These are phyloP conservation scores for Monilinia laxa DNA, from an alignment of 2,329 filamentous ascomycete genomes.

Conservation along the genomic window DNA sequence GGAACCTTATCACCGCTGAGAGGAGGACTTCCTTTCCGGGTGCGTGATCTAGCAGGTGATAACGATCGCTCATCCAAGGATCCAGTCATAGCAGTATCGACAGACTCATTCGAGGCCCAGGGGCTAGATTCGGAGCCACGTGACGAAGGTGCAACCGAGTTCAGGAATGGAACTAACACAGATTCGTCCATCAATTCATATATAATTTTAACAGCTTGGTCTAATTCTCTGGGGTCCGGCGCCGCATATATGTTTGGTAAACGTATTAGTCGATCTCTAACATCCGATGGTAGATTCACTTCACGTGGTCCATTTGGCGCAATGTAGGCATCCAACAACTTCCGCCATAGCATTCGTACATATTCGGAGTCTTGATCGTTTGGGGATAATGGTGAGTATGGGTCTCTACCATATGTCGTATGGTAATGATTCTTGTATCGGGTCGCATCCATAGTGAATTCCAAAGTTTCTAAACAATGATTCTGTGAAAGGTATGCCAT, in stretches of 20 bases:
- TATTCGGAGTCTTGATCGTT: constrained; percentile 47
- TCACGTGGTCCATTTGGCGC: constrained; percentile 79
- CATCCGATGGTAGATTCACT: constrained; percentile 83
- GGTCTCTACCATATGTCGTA: constrained; percentile 44
- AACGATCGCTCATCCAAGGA: constrained; percentile 37
- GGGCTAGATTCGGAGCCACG: constrained; percentile 35
- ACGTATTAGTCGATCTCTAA: constrained; percentile 76
- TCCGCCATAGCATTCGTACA: constrained; percentile 79
- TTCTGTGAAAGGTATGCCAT: constrained; percentile 97
- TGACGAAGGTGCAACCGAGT: constrained; percentile 44
- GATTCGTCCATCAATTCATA: constrained; percentile 98
- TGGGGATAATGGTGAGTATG: constrained; percentile 43
- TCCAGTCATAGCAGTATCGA: constrained; percentile 35
- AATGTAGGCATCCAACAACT: constrained; percentile 87
- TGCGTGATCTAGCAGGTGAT: constrained; percentile 33
- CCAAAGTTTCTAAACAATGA: constrained; percentile 92
- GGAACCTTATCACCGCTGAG: constrained; percentile 30
- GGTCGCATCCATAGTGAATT: constrained; percentile 93
- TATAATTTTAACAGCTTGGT: constrained; percentile 81
- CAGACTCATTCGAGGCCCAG: constrained; percentile 39
- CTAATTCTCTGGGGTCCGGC: constrained; percentile 70
- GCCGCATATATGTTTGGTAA: constrained; percentile 62
- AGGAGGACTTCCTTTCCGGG: constrained; percentile 35
- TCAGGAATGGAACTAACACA: constrained; percentile 87
- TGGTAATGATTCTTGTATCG: constrained; percentile 63